Conservation (phyloP, 257 asterid species). For the Capsicum chinense region DNA sequence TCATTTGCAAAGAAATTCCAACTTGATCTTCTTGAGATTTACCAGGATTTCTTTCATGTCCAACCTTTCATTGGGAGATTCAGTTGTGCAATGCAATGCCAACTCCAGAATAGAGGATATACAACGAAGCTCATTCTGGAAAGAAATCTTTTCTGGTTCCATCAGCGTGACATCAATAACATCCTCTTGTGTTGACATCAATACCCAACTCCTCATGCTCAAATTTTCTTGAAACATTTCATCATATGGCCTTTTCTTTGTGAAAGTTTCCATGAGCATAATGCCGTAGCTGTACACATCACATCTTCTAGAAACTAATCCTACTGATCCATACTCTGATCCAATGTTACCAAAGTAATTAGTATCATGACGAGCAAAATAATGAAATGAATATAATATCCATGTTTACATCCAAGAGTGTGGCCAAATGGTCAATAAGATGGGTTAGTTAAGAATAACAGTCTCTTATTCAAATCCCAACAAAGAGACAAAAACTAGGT, state of each 20-base stretch:
- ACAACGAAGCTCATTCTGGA: background rate
- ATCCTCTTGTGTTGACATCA: background rate
- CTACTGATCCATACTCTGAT: background rate
- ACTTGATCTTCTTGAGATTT: background rate
- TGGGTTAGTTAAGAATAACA: too few relatives aligned
- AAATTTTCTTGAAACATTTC: constrained; percentile 22
- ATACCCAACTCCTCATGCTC: constrained; percentile 24
- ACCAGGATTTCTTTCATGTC: constrained; percentile 1
- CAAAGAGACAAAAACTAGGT: too few relatives aligned
- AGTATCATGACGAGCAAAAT: background rate
- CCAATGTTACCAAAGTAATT: background rate
- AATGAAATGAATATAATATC: background rate
- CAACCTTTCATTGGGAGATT: constrained; percentile 15
- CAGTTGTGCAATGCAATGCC: constrained; percentile 3
- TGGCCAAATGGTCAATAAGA: too few relatives aligned
- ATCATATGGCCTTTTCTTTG: background rate
- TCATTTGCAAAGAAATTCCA: background rate
- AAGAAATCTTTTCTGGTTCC: background rate
- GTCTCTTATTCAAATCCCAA: too few relatives aligned
- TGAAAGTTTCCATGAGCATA: constrained; percentile 27
- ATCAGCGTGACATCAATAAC: background rate
- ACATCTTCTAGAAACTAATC: constrained; percentile 18
- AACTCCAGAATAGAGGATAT: background rate
- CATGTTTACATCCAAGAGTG: too few relatives aligned
- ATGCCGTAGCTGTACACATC: constrained; percentile 30